Evolutionary conservation across 2,329 filamentous ascomycete genomes (phyloP).

Genomic region (Colletotrichum kahawae): DNA sequence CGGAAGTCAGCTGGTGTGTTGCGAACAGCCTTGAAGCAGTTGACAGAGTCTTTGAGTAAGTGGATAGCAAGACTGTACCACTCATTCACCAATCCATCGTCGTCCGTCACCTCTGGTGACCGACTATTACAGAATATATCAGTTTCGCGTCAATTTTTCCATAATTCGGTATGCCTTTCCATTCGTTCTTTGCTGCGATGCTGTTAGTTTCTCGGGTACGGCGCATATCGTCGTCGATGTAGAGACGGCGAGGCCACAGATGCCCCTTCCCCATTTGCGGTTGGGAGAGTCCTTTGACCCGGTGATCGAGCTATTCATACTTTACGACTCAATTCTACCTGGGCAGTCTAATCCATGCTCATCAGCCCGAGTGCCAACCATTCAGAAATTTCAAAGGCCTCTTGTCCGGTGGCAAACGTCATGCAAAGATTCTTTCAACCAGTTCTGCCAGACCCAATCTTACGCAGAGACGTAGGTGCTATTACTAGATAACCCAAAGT

Average conservation of each 20-base stretch:
- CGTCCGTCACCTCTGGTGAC: background rate
- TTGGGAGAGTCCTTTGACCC: background rate
- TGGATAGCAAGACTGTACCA: background rate
- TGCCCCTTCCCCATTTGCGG: background rate
- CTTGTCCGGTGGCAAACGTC: background rate
- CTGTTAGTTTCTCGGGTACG: background rate
- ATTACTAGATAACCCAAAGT: too few relatives aligned
- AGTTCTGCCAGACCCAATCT: too few relatives aligned
- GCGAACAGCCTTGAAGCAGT: background rate
- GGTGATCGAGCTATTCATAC: background rate
- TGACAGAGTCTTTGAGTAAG: background rate
- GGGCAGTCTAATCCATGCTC: background rate
- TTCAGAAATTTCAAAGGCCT: background rate
- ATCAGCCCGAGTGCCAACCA: background rate
- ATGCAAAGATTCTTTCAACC: too few relatives aligned
- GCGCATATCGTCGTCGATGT: background rate
- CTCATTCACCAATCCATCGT: background rate
- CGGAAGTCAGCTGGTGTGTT: background rate
- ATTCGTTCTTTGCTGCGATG: background rate
- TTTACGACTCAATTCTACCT: too few relatives aligned
- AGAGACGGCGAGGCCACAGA: background rate
- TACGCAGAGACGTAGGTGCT: too few relatives aligned
- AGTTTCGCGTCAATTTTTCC: fast-evolving
- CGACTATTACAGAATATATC: fast-evolving
- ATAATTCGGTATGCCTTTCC: fast-evolving